Evolutionary conservation across 108 stramenopile species (phyloP), one percentile per base, ranked within the genome.

Genomic region (Schizochytrium sp.): DNA sequence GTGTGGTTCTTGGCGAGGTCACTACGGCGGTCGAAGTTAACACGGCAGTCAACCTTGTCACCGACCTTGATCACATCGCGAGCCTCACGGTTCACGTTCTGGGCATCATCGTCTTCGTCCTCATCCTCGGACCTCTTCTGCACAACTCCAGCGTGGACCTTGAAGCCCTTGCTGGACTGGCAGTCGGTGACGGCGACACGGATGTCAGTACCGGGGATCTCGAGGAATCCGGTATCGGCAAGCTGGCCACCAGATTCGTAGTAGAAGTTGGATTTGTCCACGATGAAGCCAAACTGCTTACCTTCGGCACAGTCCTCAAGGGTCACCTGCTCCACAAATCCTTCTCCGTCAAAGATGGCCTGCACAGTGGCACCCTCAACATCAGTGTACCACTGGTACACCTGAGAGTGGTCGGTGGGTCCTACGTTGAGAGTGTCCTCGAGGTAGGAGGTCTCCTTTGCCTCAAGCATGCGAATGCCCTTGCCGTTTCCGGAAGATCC

Each of bases 1-100:
- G 98, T 99, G 93, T 99, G 99, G 93, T 99, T 99, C 69, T 98
- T 94, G 47, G 98, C 97, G 90, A 99, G 96, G 59, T 93, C 95
- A 57, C 92, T 88, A 55, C 98, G 96, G n/a, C 99, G 97, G 19
- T 95, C 95, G 92, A 98, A 99, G 93, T 99, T 97, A 56, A 99
- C 99, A 56, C 88, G 89, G 90, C 95, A 96, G 49, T 93, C 93
- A 56, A 96, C 96, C 4, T 89, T 83, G 88, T 98, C 96, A 57
- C 96, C 96, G 40, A 98, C 95, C 57, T 93, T 92, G 4, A 97
- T 61, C 88, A 94, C 49, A 72, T 89, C 73, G 91, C 87, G 61
- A 93, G 50, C 95, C 87, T 92, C 94, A 5, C 92, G 92, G 17
- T 46, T 88, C 41, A 57, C 56, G 45, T 44, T 45, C 56, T 4